A percentile compares a stretch with the other conserved stretches of the same genome.
These are phyloP conservation scores for Diplocarpon rosae DNA, from an alignment of 2,329 filamentous ascomycete genomes.

Conservation along the genomic window DNA sequence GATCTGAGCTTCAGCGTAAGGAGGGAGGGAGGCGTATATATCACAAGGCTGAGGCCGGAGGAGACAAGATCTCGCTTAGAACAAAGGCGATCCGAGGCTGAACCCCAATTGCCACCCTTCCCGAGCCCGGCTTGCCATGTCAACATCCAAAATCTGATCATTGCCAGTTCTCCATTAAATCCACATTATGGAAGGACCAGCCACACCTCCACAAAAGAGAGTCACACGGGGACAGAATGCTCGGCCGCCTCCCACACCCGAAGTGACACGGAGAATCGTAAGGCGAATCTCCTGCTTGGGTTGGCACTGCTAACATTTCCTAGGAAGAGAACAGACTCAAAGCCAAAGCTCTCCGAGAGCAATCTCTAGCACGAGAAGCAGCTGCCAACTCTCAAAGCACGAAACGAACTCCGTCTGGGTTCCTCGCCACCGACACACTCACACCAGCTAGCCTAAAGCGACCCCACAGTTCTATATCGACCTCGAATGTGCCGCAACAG, in stretches of 20 bases:
- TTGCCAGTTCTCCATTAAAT: too few species aligned
- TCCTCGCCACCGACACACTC: slow-evolving; percentile 54
- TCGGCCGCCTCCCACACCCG: slow-evolving; percentile 41
- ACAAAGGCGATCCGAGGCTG: background rate
- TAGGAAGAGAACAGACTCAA: slow-evolving; percentile 81
- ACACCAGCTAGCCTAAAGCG: slow-evolving; percentile 58
- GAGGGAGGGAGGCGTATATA: too few species aligned
- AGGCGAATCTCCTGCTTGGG: slow-evolving; percentile 18
- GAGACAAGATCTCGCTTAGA: too few species aligned
- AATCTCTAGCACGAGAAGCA: slow-evolving; percentile 52
- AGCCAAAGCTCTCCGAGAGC: slow-evolving; percentile 76
- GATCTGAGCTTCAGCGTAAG: too few species aligned
- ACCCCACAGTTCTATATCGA: slow-evolving; percentile 51
- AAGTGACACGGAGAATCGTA: slow-evolving; percentile 44
- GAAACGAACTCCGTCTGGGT: slow-evolving; percentile 50
- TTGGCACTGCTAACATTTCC: slow-evolving; percentile 1
- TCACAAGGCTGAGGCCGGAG: too few species aligned
- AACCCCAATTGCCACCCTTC: background rate
- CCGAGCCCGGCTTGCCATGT: background rate
- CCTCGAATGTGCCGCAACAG: slow-evolving; percentile 39
- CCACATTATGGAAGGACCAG: background rate
- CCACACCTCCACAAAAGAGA: background rate
- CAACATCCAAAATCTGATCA: background rate
- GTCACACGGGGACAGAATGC: background rate
- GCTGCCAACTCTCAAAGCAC: slow-evolving; percentile 25